phyloP scores from a whole-genome alignment of 306 rosid genomes.

The Cicer pinnatifidum region DNA sequence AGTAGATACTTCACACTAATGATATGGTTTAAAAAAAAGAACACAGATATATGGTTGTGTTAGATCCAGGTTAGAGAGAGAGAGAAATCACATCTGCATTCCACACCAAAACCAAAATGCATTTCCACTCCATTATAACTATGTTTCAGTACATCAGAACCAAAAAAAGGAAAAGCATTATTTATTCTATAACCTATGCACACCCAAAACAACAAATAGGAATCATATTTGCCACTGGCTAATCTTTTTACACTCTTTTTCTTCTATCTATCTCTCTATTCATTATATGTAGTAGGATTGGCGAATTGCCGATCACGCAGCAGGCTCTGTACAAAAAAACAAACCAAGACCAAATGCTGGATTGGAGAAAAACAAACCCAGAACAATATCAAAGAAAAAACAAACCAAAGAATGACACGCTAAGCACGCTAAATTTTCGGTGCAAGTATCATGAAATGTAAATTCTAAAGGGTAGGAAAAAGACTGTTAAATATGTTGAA shows the following conservation, averaged over 20 bases:
- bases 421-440: slow-evolving; percentile 54
- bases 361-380: slow-evolving; percentile 62
- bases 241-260: slow-evolving; percentile 47
- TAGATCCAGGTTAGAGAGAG: slow-evolving; percentile 42
- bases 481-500: slow-evolving; percentile 60
- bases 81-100: slow-evolving; percentile 60
- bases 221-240: slow-evolving; percentile 62
- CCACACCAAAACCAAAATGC: slow-evolving; percentile 84
- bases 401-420: slow-evolving; percentile 82
- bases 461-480: slow-evolving; percentile 46
- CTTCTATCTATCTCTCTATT: slow-evolving; percentile 48
- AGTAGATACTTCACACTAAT: no score
- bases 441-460: slow-evolving; percentile 50
- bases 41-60: slow-evolving; percentile 17
- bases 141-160: slow-evolving; percentile 77
- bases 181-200: slow-evolving; percentile 80
- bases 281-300: slow-evolving; percentile 65
- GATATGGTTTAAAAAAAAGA: neutral
- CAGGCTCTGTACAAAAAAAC: slow-evolving; percentile 73
- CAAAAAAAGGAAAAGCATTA: slow-evolving; percentile 46
- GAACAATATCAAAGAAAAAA: slow-evolving; percentile 53
- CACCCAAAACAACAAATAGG: slow-evolving; percentile 67
- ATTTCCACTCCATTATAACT: slow-evolving; percentile 71
- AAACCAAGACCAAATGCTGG: slow-evolving; percentile 74
- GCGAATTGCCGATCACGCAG: slow-evolving; percentile 71